Evolutionary conservation across 2,329 filamentous ascomycete genomes (phyloP).

Genomic region (Colletotrichum sp.): DNA sequence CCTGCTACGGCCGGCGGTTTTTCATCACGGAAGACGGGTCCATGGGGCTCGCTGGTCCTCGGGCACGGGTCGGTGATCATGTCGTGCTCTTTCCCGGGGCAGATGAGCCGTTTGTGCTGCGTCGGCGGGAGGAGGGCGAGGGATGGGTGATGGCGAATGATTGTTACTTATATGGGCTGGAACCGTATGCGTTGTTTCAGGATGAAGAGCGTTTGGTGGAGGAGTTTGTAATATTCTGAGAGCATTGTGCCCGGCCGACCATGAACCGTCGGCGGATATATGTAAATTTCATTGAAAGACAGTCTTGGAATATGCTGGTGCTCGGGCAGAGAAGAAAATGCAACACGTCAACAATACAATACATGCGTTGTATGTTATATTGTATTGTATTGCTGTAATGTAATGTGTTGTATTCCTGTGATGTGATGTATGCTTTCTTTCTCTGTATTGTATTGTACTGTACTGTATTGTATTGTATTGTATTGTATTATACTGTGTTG

Average conservation of each 20-base stretch:
- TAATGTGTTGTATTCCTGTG: background rate
- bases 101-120: background rate
- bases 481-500: no score
- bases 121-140: background rate
- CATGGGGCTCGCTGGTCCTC: background rate
- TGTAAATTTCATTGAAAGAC: background rate
- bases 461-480: no score
- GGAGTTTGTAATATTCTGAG: background rate
- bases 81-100: background rate
- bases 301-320: rapidly evolving
- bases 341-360: background rate
- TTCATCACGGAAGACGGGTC: background rate
- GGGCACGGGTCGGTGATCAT: background rate
- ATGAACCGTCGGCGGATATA: background rate
- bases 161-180: background rate
- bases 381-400: background rate
- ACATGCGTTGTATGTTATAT: background rate
- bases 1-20: background rate
- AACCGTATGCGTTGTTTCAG: background rate
- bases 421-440: no score
- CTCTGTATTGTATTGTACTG: background rate
- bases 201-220: background rate
- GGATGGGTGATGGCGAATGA: background rate
- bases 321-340: background rate
- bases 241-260: background rate